These are phyloP conservation scores for Serendipita indica DNA, from an alignment of 768 basidiomycete species.

Conservation along the genomic window DNA sequence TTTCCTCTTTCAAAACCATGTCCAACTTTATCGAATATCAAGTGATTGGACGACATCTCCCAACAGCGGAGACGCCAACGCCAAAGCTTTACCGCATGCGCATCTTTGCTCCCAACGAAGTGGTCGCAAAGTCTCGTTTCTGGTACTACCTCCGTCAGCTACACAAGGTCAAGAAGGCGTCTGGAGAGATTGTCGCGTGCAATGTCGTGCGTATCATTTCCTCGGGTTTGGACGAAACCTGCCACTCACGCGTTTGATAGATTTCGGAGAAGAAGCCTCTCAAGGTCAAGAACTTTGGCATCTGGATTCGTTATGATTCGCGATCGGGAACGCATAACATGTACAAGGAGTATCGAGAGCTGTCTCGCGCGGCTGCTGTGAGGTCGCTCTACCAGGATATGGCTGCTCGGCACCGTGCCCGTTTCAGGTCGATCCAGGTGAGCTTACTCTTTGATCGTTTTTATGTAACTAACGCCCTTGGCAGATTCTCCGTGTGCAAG, in stretches of 20 bases:
- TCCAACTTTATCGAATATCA: slow-evolving; percentile 64
- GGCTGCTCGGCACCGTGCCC: slow-evolving; percentile 97
- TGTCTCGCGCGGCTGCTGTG: slow-evolving; percentile 87
- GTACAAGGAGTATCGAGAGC: slow-evolving; percentile 97
- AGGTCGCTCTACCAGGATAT: slow-evolving; percentile 98
- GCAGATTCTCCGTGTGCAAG: slow-evolving; percentile 95
- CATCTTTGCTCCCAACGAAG: slow-evolving; percentile 96
- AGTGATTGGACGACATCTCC: slow-evolving; percentile 93
- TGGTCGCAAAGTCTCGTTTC: slow-evolving; percentile 98
- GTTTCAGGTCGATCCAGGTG: slow-evolving; percentile 97
- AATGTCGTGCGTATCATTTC: slow-evolving; percentile 66
- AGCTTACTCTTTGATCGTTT: slow-evolving; percentile 20
- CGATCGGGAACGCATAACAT: slow-evolving; percentile 99
- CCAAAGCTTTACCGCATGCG: slow-evolving; percentile 99
- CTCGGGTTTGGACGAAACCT: slow-evolving; percentile 16
- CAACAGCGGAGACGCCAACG: slow-evolving; percentile 79
- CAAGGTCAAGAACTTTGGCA: slow-evolving; percentile 99
- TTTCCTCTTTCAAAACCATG: slow-evolving; percentile 21
- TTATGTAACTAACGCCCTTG: slow-evolving; percentile 2
- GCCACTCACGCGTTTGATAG: slow-evolving; percentile 30
- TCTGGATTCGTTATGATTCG: slow-evolving; percentile 99
- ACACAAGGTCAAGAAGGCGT: slow-evolving; percentile 99
- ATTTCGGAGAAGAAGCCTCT: slow-evolving; percentile 95
- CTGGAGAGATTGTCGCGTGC: slow-evolving; percentile 96
- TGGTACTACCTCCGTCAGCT: slow-evolving; percentile 99